These are phyloP conservation scores for Candida dajiaensis DNA, from an alignment of 805 yeast genomes.

Conservation along the genomic window DNA sequence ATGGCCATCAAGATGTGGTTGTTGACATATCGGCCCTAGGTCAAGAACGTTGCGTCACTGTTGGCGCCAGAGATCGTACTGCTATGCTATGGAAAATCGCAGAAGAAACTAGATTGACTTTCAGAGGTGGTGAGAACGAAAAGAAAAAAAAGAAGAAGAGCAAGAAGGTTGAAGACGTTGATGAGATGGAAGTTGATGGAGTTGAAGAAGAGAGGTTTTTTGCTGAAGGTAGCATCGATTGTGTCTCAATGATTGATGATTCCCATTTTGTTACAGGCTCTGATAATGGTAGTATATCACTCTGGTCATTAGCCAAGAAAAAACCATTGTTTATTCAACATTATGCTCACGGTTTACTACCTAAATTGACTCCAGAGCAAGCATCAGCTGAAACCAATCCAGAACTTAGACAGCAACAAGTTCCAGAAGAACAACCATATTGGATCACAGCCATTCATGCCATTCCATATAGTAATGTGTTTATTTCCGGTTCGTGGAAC, in stretches of 20 bases:
- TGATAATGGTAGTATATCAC: slow-evolving; percentile 84
- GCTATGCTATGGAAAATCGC: slow-evolving; percentile 96
- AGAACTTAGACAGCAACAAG: slow-evolving; percentile 35
- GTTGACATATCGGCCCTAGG: slow-evolving; percentile 74
- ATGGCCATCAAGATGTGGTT: slow-evolving; percentile 93
- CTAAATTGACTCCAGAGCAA: slow-evolving; percentile 41
- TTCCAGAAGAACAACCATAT: slow-evolving; percentile 74
- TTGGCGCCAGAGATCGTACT: slow-evolving; percentile 91
- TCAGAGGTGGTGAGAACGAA: slow-evolving; percentile 76
- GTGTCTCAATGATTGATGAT: slow-evolving; percentile 87
- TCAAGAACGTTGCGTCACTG: slow-evolving; percentile 91
- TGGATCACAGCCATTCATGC: slow-evolving; percentile 82
- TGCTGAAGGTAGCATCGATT: slow-evolving; percentile 85
- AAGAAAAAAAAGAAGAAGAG: slow-evolving; percentile 31
- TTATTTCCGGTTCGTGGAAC: slow-evolving; percentile 84
- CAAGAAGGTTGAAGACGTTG: slow-evolving; percentile 26
- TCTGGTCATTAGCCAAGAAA: slow-evolving; percentile 90
- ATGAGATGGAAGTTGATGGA: slow-evolving; percentile 23
- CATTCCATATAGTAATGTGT: slow-evolving; percentile 77
- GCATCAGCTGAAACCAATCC: slow-evolving; percentile 46
- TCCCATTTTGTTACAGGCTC: slow-evolving; percentile 91
- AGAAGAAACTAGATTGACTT: slow-evolving; percentile 90
- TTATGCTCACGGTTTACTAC: slow-evolving; percentile 70
- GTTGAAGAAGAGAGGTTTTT: slow-evolving; percentile 33
- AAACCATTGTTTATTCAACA: slow-evolving; percentile 71